Evolutionary conservation across 108 stramenopile species (phyloP), one percentile per base, ranked within the genome.

Genomic region (Skeletonema grethae): DNA sequence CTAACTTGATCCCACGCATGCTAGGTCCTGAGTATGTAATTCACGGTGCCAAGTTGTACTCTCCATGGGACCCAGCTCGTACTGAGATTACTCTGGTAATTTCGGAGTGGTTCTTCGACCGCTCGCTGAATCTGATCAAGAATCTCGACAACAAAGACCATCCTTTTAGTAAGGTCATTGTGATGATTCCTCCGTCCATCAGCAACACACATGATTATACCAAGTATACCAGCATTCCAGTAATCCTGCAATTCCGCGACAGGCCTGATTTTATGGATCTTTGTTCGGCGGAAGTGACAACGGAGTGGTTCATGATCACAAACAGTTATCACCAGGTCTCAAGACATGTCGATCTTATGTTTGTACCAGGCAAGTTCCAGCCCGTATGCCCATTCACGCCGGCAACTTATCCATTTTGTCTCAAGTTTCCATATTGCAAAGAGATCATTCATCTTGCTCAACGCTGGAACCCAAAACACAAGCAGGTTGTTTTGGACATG

Each of bases 231-330:
- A 72, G 55, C n/a, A 67, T 85, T 8, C 82, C 88, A 12, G 72
- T 82, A 7, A 66, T 67, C 9, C 72, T 86, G 10, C 85, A 86
- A 32, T 70, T 85, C 57, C 74, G 87, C 3, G 74, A 58, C 36
- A 59, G 70, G 22, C 85, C 85, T 4, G 85, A 83, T 68, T 83
- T 73, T 32, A 84, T 86, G 79, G 89, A 90, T 60, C 68, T 90
- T 2, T 90, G 89, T 59, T 84, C 82, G 18, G 89, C 85, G n/a
- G 75, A 79, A 24, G 69, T 90, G 11, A 64, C 70, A 36, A 90
- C 86, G 4, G 75, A 79, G 2, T 90, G 89, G 89, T 87, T 90
- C 74, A 87, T 87, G 85, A 78, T 86, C 1, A 87, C 89, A 5
- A 87, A 87, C 74, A 86, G 85, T 2, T 90, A 84, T 35, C 84